Conservation (phyloP, 768 basidiomycete species). For the Suillus discolor region DNA sequence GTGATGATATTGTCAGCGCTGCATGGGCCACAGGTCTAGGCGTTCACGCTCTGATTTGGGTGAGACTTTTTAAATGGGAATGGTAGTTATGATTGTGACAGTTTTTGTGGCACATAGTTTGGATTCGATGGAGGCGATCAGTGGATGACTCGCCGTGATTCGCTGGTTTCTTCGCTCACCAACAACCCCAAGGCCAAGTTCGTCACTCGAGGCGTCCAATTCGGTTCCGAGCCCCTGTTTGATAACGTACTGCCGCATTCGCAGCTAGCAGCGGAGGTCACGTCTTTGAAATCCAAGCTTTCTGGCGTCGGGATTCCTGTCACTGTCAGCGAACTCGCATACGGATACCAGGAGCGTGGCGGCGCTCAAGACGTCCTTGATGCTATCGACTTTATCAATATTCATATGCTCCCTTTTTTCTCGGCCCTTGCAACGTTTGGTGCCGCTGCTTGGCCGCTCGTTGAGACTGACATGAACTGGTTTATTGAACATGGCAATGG, state of each 20-base stretch:
- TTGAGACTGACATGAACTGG: constrained; percentile 62
- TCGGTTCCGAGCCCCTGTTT: constrained; percentile 71
- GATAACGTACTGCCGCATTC: constrained; percentile 55
- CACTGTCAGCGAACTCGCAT: constrained; percentile 69
- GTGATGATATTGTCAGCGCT: constrained; percentile 64
- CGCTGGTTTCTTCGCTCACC: constrained; percentile 52
- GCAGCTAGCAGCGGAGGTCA: constrained; percentile 54
- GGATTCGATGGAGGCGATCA: constrained; percentile 41
- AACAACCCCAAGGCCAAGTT: constrained; percentile 65
- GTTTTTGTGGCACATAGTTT: constrained; percentile 27
- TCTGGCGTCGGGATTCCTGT: constrained; percentile 61
- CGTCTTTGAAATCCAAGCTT: constrained; percentile 48
- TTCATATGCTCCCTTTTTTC: constrained; percentile 76
- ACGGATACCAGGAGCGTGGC: constrained; percentile 54
- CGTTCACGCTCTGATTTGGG: constrained; percentile 77
- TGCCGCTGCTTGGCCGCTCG: constrained; percentile 62
- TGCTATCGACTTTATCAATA: constrained; percentile 64
- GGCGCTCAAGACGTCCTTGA: constrained; percentile 58
- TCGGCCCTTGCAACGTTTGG: constrained; percentile 39
- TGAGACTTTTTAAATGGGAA: constrained; percentile 30
- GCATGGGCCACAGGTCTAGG: constrained; percentile 71
- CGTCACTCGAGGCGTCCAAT: constrained; percentile 66
- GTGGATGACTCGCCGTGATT: constrained; percentile 58
- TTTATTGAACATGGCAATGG: constrained; percentile 63
- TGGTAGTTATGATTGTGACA: not conserved